Evolutionary conservation across 371 early-diverging fungal genomes (phyloP).

Genomic region (Mortierella sp.): DNA sequence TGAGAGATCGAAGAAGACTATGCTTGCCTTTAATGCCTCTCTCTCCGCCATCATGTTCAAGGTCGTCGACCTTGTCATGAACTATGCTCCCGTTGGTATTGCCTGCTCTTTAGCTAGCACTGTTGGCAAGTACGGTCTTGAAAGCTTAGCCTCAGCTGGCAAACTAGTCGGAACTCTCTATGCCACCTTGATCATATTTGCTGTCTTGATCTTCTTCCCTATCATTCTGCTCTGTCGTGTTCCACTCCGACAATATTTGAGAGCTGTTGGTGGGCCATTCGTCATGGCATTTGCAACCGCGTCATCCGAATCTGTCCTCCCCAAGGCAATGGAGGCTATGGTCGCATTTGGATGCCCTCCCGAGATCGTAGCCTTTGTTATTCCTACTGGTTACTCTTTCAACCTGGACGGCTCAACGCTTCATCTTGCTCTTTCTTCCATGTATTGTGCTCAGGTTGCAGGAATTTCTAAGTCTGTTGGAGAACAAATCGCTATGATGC

Average conservation of each 20-base stretch:
- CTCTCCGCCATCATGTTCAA: constrained; percentile 80
- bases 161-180: constrained; percentile 80
- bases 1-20: constrained; percentile 62
- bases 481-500: constrained; percentile 79
- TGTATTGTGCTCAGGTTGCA: constrained; percentile 78
- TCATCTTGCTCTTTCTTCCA: constrained; percentile 75
- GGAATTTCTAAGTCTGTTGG: constrained; percentile 67
- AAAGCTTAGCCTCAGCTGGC: constrained; percentile 72
- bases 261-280: constrained; percentile 73
- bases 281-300: constrained; percentile 90
- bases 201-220: constrained; percentile 73
- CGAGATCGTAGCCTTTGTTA: constrained; percentile 79
- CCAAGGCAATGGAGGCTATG: constrained; percentile 81
- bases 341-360: constrained; percentile 80
- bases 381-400: constrained; percentile 87
- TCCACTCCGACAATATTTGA: constrained; percentile 68
- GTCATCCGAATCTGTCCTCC: constrained; percentile 85
- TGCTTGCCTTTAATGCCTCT: constrained; percentile 70
- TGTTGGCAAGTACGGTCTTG: constrained; percentile 76
- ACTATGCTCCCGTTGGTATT: constrained; percentile 85
- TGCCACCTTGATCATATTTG: constrained; percentile 70
- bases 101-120: constrained; percentile 76
- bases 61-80: constrained; percentile 76
- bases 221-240: constrained; percentile 71
- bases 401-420: constrained; percentile 88